Evolutionary conservation across 2,329 filamentous ascomycete genomes (phyloP), one percentile per base, ranked within the genome.

Genomic region (Epichloe festucae): DNA sequence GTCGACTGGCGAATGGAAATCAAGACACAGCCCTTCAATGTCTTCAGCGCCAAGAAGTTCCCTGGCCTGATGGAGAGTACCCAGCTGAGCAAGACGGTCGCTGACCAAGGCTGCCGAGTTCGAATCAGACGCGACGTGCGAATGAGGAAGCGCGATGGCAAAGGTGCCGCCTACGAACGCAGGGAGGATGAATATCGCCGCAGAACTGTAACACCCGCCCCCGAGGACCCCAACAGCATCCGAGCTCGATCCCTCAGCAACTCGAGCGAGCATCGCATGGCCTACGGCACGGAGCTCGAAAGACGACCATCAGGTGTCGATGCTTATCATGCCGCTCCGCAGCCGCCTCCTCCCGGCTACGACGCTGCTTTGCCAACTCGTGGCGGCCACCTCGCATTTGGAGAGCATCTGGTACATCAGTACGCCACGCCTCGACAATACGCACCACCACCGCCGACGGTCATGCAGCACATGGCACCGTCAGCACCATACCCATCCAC

Each of bases 21-120:
- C 61, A 89, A 91, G 73, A 95, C 93, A 0, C 71, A 77, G 12
- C 82, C 87, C 0, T 97, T 98, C 67, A 83, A 81, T 47, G 93
- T 97, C 42, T 97, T 79, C 73, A 96, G 90, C 60, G 93, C 93
- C 49, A 98, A 97, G 82, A 97, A 96, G 73, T 98, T 98, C 71
- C 93, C 93, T 15, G 93, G 91, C 17, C 73, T 97, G 53, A 85
- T 87, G 44, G 88, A 93, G 67, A 96, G 89, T 71, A 98, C 93
- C 0, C 74, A 79, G 12, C 74, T 97, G 48, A 96, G 90, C 69
- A 85, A 90, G 56, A 85, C 88, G 38, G 89, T 98, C 43, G 90
- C 91, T 17, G 91, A 98, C 67, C 93, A 98, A 69, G 93, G 93
- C 53, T 97, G 93, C 67, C 88, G 91, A 58, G 93, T 98, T 31